Evolutionary conservation across 2,329 filamentous ascomycete species (phyloP), one percentile per base, ranked within the genome.

Genomic region (Claviceps sp.): DNA sequence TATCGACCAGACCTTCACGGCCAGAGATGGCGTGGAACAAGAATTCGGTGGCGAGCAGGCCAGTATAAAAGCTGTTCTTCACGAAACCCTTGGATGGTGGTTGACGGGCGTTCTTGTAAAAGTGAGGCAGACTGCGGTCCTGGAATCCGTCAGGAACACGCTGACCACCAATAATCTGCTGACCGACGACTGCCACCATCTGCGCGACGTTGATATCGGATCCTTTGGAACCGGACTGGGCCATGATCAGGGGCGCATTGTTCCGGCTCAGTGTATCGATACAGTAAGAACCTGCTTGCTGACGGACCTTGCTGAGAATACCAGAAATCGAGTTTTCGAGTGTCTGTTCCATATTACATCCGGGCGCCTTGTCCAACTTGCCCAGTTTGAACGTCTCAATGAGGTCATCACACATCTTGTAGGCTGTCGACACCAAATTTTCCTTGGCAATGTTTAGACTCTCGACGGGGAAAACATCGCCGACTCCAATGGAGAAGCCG

Each of bases 1-100:
- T 98, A 78, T 98, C 93, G 63, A 98, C 90, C 59, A 98, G 73
- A 81, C 93, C 93, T 80, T 97, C 93, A 81, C 93, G 86, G 61
- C 93, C 93, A 61, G 89, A 95, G 72, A 97, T 96, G 59, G 93
- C 93, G 78, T 98, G 93, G 70, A 98, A 97, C 53, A 97, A 79
- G 67, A 98, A 97, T 62, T 98, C 93, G 0, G 87, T 89, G 2
- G 93, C 91, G 1, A 84, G 78, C 1, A 98, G 74, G 1, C 93
- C 93, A 0, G 87, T 87, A 67, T 95, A 98, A 76, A 98, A 98
- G 71, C 89, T 96, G 71, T 97, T 96, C 55, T 84, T 81, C 48
- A 98, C 91, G 71, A 98, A 98, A 57, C 93, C 93, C 66, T 97
- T 98, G 0, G 90, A 89, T 0, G 88, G 85, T n/a, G 93, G 88